phyloP scores from a whole-genome alignment of 192 early-diverging fungal species.

The Helicostylum pulchrum region DNA sequence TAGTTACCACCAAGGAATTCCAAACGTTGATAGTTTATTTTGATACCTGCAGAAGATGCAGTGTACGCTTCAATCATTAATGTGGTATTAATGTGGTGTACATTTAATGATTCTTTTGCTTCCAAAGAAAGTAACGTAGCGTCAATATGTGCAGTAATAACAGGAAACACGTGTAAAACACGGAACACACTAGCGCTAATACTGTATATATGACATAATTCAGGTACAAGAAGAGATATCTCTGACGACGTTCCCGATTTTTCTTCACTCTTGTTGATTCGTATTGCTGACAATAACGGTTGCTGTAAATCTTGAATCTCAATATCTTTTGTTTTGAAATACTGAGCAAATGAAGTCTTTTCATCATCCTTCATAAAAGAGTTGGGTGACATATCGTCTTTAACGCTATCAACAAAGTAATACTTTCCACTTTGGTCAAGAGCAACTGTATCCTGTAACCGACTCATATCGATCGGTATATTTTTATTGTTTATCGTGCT shows the following conservation, averaged over 20 bases:
- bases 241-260: constrained; percentile 23
- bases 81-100: constrained; percentile 35
- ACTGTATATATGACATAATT: constrained; percentile 35
- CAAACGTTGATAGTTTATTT: constrained; percentile 80
- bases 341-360: constrained; percentile 5
- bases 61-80: constrained; percentile 68
- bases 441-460: no score
- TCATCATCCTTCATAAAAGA: constrained; percentile 16
- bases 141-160: constrained; percentile 57
- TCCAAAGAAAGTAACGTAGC: constrained; percentile 48
- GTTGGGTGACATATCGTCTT: no score
- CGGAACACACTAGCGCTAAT: constrained; percentile 41
- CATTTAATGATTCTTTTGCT: constrained; percentile 36
- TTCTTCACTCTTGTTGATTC: constrained; percentile 29
- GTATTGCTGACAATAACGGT: constrained; percentile 33
- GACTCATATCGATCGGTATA: constrained; percentile 11
- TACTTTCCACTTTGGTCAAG: no score
- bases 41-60: constrained; percentile 60
- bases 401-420: no score
- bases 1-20: constrained; percentile 72
- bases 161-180: constrained; percentile 50
- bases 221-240: constrained; percentile 34
- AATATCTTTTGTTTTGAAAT: background rate
- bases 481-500: constrained; percentile 11
- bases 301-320: constrained; percentile 22